Base-by-base conservation (phyloP, 306 rosid genomes). In the Sicyos baderoa region DNA sequence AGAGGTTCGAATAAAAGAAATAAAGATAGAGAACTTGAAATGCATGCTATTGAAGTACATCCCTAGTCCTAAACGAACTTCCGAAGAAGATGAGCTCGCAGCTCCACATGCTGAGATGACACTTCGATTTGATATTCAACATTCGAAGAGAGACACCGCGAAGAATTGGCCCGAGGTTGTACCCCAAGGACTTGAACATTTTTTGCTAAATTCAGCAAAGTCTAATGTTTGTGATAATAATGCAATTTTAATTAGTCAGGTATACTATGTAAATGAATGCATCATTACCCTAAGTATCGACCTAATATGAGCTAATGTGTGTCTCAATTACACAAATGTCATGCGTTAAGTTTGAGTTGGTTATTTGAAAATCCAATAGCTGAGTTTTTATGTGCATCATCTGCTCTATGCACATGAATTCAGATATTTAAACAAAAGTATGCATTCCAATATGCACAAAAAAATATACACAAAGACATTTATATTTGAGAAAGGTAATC, bases 71-170 rank as follows among this genome's bases (percentile, higher is more conserved):
- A 93, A 71, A 76, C 93, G 78, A 93, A 82, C 80, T 93, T 80
- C 40, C 40, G 40, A 35, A 35, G 40, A 35, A 35, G 40, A 35
- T 3, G 49, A 93, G 82, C 79, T 93, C 80, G 99, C 94, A 56
- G 99, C 99, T 45, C 79, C 88, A 80, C 99, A 90, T 80, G 99
- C 97, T 57, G 99, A 93, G 91, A 88, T 93, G 99, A 96, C 97
- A 22, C 96, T 93, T 65, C 90, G 70, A 73, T 23, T 17, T 16
- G 25, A 18, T 6, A 7, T 32, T 13, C 73, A 0, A 2, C 3
- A 19, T 25, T 73, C 27, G 45, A 65, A 51, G 71, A 71, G 82
- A 51, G 73, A 76, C 81, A 79, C 78, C 70, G 29, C 69, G 56
- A 81, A 74, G 91, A 80, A 75, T 53, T 79, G 80, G 75, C 76